Percentiles rank a stretch among this genome's conserved stretches.
phyloP scores from a whole-genome alignment of 108 stramenopile species.

The Cafeteria roenbergensis region DNA sequence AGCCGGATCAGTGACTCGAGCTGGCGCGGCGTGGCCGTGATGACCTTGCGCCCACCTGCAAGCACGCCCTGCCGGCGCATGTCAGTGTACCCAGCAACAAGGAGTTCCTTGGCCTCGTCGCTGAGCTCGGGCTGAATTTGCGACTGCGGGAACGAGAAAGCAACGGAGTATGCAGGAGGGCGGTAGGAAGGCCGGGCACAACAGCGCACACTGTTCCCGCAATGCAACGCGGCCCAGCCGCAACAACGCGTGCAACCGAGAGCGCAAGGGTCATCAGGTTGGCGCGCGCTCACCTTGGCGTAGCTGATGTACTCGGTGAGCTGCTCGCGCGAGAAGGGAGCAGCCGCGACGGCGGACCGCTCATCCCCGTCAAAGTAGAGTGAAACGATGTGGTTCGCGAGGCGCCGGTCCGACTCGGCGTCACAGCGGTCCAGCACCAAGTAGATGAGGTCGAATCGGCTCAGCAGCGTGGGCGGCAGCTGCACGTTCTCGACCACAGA shows the following conservation, averaged over 20 bases:
- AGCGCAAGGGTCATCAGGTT: no score
- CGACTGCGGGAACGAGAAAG: conserved; percentile 10
- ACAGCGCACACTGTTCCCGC: conserved; percentile 1
- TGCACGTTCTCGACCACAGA: conserved; percentile 95
- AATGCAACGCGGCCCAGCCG: conserved; percentile 7
- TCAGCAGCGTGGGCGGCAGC: conserved; percentile 89
- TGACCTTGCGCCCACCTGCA: conserved; percentile 60
- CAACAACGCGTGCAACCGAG: no score
- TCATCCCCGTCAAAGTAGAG: conserved; percentile 64
- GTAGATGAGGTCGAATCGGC: conserved; percentile 96
- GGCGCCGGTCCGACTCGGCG: conserved; percentile 62
- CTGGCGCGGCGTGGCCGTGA: conserved; percentile 94
- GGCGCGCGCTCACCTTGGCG: conserved; percentile 62
- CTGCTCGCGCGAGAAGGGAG: conserved; percentile 55
- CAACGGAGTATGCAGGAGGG: no score
- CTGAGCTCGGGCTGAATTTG: conserved; percentile 63
- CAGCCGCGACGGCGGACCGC: conserved; percentile 12
- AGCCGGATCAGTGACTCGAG: conserved; percentile 89
- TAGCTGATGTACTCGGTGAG: conserved; percentile 85
- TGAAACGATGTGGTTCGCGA: conserved; percentile 73
- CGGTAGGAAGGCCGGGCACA: not conserved
- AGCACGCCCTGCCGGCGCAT: conserved; percentile 59
- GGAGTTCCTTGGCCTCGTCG: conserved; percentile 66
- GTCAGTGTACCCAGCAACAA: conserved; percentile 74
- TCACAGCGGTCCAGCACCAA: conserved; percentile 83